phyloP scores from a whole-genome alignment of 2,329 filamentous ascomycete species.

The Neurospora crassa region DNA sequence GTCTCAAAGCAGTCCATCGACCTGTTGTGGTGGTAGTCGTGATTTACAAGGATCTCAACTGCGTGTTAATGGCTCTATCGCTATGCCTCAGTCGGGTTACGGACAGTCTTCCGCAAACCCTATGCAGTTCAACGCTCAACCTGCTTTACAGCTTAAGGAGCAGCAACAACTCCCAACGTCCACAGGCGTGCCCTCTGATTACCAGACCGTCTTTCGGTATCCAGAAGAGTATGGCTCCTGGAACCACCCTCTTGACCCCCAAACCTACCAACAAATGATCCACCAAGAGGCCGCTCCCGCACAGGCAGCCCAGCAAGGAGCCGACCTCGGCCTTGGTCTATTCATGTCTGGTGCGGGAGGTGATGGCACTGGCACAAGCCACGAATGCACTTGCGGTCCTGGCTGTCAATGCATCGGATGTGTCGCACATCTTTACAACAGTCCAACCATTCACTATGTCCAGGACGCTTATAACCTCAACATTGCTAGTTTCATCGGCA shows the following conservation, averaged over 20 bases:
- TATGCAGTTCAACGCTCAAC: constrained; percentile 23
- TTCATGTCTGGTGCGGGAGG: background rate
- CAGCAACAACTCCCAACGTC: constrained; percentile 25
- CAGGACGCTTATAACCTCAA: constrained; percentile 14
- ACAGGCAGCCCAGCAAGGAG: background rate
- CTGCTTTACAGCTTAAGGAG: constrained; percentile 27
- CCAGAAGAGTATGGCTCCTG: constrained; percentile 45
- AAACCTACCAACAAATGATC: constrained; percentile 38
- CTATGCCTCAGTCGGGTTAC: constrained; percentile 6
- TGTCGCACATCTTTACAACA: constrained; percentile 57
- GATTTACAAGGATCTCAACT: background rate
- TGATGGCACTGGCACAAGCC: constrained; percentile 19
- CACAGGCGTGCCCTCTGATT: constrained; percentile 25
- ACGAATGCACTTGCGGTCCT: constrained; percentile 54
- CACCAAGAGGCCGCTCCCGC: constrained; percentile 6
- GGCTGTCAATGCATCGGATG: constrained; percentile 60
- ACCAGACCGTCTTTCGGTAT: constrained; percentile 41
- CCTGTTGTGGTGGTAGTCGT: constrained; percentile 25
- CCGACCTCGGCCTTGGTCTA: constrained; percentile 3
- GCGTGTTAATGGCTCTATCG: background rate
- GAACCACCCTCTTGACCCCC: constrained; percentile 44
- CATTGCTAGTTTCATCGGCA: background rate
- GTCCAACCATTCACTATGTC: constrained; percentile 37
- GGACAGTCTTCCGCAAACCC: constrained; percentile 14
- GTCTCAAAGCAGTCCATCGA: background rate